Conservation (phyloP, 148 eudicot species). For the Vaccinium corymbosum region DNA sequence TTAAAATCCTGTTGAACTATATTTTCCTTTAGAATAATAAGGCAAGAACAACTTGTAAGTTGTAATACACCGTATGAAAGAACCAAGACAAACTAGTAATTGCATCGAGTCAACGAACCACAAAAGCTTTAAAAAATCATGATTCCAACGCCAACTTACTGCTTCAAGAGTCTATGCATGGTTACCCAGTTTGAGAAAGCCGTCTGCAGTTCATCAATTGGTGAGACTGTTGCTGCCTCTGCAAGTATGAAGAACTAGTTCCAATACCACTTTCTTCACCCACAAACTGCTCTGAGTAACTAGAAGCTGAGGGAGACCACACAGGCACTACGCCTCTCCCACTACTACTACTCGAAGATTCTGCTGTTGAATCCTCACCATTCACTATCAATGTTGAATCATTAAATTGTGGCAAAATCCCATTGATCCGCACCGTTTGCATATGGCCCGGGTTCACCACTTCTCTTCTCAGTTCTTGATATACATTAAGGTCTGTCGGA, state of each 20-base stretch:
- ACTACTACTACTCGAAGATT: slow-evolving; percentile 50
- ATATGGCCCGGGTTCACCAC: slow-evolving; percentile 20
- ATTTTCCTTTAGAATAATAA: background rate
- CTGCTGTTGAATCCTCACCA: slow-evolving; percentile 64
- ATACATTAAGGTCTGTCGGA: slow-evolving; percentile 44
- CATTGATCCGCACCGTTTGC: slow-evolving; percentile 24
- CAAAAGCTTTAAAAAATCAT: background rate
- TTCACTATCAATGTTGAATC: slow-evolving; percentile 39
- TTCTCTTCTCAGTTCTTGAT: slow-evolving; percentile 34
- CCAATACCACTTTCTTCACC: slow-evolving; percentile 62
- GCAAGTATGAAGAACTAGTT: slow-evolving; percentile 60
- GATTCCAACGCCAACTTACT: background rate
- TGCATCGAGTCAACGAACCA: background rate
- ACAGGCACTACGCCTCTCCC: background rate
- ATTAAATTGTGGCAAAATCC: slow-evolving; percentile 33
- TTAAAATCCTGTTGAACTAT: background rate
- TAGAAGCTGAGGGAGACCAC: slow-evolving; percentile 78
- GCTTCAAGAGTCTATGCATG: slow-evolving; percentile 20
- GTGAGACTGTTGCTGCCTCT: slow-evolving; percentile 85
- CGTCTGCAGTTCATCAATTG: slow-evolving; percentile 73
- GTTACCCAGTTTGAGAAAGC: slow-evolving; percentile 95
- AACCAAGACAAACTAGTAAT: background rate
- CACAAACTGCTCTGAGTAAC: slow-evolving; percentile 59
- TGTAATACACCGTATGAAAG: background rate
- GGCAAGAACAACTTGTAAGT: background rate